These are phyloP conservation scores for Pseudogymnoascus sp. DNA, from an alignment of 2,329 filamentous ascomycete species.

Conservation along the genomic window DNA sequence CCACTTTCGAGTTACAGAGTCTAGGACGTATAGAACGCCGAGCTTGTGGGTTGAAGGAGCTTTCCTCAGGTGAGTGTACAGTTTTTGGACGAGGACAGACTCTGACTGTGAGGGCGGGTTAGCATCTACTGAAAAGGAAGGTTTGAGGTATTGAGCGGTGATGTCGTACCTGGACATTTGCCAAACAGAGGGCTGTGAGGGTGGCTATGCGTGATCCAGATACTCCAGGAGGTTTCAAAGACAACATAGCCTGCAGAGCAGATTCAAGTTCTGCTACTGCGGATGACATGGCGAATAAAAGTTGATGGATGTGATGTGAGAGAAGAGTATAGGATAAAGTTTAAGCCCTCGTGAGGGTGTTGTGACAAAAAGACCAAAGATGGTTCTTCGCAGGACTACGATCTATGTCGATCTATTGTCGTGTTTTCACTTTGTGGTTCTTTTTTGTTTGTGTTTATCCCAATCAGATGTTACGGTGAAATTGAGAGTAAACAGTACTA, in stretches of 20 bases:
- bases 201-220: constrained; percentile 85
- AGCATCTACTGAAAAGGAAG: constrained; percentile 13
- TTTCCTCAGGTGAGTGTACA: constrained; percentile 96
- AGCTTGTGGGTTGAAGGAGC: constrained; percentile 92
- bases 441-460: neutral
- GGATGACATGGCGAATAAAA: constrained; percentile 54
- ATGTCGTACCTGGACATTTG: constrained; percentile 71
- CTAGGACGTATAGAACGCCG: constrained; percentile 98
- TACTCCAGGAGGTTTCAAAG: constrained; percentile 85
- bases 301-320: neutral
- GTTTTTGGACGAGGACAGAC: constrained; percentile 88
- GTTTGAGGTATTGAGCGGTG: constrained; percentile 19
- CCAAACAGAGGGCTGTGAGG: constrained; percentile 79
- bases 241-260: constrained; percentile 84
- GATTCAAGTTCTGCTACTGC: constrained; percentile 86
- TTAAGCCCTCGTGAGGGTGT: neutral
- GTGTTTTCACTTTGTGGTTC: neutral
- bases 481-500: neutral
- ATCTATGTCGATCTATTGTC: constrained; percentile 11
- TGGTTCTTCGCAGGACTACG: constrained; percentile 11
- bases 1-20: constrained; percentile 99
- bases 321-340: constrained; percentile 15
- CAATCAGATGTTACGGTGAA: constrained; percentile 6
- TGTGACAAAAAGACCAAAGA: constrained; percentile 8
- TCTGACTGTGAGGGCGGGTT: constrained; percentile 60